Conservation (phyloP, 1,284 basidiomycete genomes). For the Irpex lacteus region DNA sequence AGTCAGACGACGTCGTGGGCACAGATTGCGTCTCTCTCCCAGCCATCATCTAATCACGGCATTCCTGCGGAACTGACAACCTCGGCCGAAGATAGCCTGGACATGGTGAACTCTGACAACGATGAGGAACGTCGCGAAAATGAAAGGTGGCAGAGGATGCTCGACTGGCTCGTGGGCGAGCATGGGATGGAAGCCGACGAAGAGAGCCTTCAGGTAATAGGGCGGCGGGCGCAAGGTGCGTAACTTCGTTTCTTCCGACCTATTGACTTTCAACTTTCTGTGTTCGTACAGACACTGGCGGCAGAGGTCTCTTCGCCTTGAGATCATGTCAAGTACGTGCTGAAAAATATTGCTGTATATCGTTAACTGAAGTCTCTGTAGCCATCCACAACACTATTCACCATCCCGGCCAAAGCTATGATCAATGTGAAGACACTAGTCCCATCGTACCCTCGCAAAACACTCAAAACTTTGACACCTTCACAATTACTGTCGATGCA, state of each 20-base stretch:
- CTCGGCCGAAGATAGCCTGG: neutral
- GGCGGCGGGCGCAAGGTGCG: conserved; percentile 31
- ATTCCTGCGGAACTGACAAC: conserved; percentile 7
- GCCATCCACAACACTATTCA: conserved; percentile 59
- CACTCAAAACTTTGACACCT: conserved; percentile 41
- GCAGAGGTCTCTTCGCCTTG: conserved; percentile 67
- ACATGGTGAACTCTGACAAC: neutral
- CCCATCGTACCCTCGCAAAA: conserved; percentile 43
- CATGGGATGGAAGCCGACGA: conserved; percentile 47
- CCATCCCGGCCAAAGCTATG: conserved; percentile 65
- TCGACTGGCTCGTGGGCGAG: conserved; percentile 49
- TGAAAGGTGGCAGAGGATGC: conserved; percentile 47
- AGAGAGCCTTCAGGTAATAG: conserved; percentile 42
- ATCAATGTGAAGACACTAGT: conserved; percentile 68
- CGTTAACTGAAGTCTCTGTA: conserved; percentile 22
- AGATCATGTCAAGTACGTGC: conserved; percentile 41
- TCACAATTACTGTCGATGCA: conserved; percentile 52
- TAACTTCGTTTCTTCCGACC: neutral
- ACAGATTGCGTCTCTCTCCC: conserved; percentile 14
- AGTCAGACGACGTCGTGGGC: conserved; percentile 2
- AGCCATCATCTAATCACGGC: conserved; percentile 13
- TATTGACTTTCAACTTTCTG: neutral
- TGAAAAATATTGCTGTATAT: neutral
- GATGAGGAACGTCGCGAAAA: conserved; percentile 19
- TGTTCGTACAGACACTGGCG: conserved; percentile 44